Base-by-base conservation (phyloP, 345 rosid genomes). In the Atalantia buxifolia region DNA sequence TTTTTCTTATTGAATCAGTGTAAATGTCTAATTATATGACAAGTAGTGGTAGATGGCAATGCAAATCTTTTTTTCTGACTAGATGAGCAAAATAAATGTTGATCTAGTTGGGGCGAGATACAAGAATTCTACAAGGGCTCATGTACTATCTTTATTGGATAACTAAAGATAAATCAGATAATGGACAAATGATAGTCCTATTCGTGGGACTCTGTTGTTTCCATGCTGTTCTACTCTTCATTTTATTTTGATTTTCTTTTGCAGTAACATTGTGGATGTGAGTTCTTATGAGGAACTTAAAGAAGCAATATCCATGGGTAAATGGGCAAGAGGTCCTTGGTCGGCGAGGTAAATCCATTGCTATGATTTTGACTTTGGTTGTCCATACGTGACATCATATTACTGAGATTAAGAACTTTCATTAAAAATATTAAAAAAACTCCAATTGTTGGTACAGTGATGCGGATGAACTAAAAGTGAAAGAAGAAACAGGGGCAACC, bases 271-370 rank as follows among this genome's bases (percentile, higher is more conserved):
- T 72, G 87, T 91, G 83, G 95, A 93, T 81, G 98, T 95, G 84
- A 87, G 79, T 85, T 90, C 98, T 28, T 95, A 95, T 77, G 89
- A 84, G 61, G 97, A 95, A 84, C 95, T 93, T 28, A 95, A 93
- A 84, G 86, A 64, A 18, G 97, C 91, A 67, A 91, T 92, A 42
- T 85, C 97, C 42, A 8, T 69, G 75, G 98, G 97, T 61, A 96
- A 96, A 88, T 96, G 99, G 98, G 99, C 95, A 42, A 92, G 97
- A 86, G 97, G 95, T 84, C 91, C 95, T 63, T 96, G 99, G 99
- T 92, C 92, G 66, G 97, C 92, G 4, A 90, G 94, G 93, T 92
- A 82, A 31, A 31, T 35, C 24, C 22, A 28, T 31, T 65, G 56
- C 25, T 63, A 22, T 45, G 53, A 7, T 61, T 66, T 69, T 38